Conservation (phyloP, 2,329 filamentous ascomycete genomes). For the Talaromyces rugulosus region DNA sequence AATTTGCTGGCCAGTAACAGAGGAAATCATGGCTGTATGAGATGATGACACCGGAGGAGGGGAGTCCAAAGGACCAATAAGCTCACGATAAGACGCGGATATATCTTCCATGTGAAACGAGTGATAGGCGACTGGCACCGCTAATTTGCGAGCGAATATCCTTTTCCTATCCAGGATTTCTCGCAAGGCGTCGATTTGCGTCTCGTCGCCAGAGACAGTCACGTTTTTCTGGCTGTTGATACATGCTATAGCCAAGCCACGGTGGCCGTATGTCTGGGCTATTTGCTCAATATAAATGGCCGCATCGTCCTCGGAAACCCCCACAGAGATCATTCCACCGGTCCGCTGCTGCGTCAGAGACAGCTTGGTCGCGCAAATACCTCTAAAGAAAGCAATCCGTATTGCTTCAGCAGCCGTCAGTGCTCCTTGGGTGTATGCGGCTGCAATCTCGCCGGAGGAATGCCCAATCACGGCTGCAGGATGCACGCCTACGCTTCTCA, state of each 20-base stretch:
- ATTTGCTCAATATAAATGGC: constrained; percentile 9
- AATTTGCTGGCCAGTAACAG: constrained; percentile 14
- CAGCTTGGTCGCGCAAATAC: constrained; percentile 15
- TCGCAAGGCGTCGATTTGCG: constrained; percentile 12
- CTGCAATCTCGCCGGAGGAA: constrained; percentile 46
- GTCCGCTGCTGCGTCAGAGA: background rate
- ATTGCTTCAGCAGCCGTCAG: constrained; percentile 35
- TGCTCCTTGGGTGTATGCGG: constrained; percentile 42
- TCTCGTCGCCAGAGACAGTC: constrained; percentile 17
- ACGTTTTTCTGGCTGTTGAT: constrained; percentile 17
- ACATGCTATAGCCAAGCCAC: constrained; percentile 27
- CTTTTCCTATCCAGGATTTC: background rate
- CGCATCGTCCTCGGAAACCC: constrained; percentile 20
- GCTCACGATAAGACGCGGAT: background rate
- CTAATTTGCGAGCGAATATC: constrained; percentile 14
- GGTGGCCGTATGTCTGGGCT: constrained; percentile 17
- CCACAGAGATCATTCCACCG: constrained; percentile 31
- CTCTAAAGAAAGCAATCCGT: constrained; percentile 36
- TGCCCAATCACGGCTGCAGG: constrained; percentile 40
- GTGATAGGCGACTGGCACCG: constrained; percentile 19
- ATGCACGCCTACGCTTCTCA: constrained; percentile 23
- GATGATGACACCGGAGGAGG: background rate
- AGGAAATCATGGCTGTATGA: constrained; percentile 14
- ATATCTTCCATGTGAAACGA: constrained; percentile 18
- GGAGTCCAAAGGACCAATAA: background rate